phyloP scores from a whole-genome alignment of 441 rosid species.

The Corymbia calophylla region DNA sequence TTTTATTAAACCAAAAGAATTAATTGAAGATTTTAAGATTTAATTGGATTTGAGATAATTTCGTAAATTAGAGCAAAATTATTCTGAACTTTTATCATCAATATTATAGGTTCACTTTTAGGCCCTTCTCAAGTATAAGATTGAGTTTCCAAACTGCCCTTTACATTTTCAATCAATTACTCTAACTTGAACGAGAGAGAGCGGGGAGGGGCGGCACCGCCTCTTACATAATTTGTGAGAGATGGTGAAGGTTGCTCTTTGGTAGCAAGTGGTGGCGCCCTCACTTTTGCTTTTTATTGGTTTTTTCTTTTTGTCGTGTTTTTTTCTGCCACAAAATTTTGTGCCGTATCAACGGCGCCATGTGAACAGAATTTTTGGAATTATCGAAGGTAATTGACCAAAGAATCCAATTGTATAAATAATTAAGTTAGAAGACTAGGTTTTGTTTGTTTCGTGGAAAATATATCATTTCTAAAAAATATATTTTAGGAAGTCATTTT shows the following conservation, averaged over 20 bases:
- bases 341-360: not conserved
- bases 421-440: not conserved
- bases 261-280: not conserved
- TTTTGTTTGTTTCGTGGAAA: too few relatives aligned
- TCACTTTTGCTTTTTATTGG: not conserved
- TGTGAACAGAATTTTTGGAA: not conserved
- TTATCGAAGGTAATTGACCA: not conserved
- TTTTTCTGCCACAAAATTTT: too few relatives aligned
- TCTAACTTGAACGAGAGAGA: not conserved
- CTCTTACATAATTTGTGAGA: not conserved
- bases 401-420: not conserved
- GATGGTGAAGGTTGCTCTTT: not conserved
- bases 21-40: not conserved
- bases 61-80: not conserved
- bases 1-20: not conserved
- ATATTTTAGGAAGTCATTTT: too few relatives aligned
- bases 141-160: not conserved
- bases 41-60: not conserved
- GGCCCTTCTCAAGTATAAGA: not conserved
- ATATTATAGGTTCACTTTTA: not conserved
- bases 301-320: too few relatives aligned
- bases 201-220: not conserved
- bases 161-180: not conserved
- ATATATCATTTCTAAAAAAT: too few relatives aligned
- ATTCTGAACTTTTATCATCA: not conserved